Base-by-base conservation (phyloP, 768 basidiomycete genomes). In the Trametopsis cervina region DNA sequence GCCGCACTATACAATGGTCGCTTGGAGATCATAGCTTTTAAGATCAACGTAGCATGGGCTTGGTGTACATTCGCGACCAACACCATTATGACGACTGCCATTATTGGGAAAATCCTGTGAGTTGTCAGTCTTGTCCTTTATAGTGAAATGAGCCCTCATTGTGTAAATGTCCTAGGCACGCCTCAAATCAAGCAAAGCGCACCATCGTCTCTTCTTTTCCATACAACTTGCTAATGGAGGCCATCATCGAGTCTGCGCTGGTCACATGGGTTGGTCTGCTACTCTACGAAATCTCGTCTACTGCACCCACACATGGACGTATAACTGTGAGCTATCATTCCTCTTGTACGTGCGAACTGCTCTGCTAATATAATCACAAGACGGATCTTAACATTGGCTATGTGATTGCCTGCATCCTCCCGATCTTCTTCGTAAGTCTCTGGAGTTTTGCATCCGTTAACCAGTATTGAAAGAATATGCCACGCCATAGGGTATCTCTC, bases 221-320 rank as follows among this genome's bases (percentile, higher is more conserved):
- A 29, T 22, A 40, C 39, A 26, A 44, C 20, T 9, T 15, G 13
- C 46, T 44, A 21, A 18, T 57, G 36, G 49, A 47, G 17, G 58
- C 54, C 3, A 42, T 51, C 41, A 51, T 55, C 38, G 58, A 57
- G 50, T 55, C 58, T 12, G 58, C 58, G 15, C 27, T 54, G 2
- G 52, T 59, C 4, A 59, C 56, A 18, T 59, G 58, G 58, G 36
- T 59, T 20, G 58, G 58, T 4, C 53, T 59, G 11, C 44, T 57
- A 3, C 29, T 57, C n/a, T 48, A 44, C 27, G 58, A 57, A 45
- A 49, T 56, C 36, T 33, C 50, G 20, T 47, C 54, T 4, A 45
- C 57, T 10, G 58, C 49, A 10, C 58, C 58, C 15, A 47, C 48
- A n/a, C n/a, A n/a, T 2, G 51, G 58, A 4, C 48, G 44, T 36